A percentile compares a stretch with the other conserved stretches of the same genome.
Evolutionary conservation across 2,329 filamentous ascomycete genomes (phyloP).

Genomic region (Phyllosticta citribraziliensis): DNA sequence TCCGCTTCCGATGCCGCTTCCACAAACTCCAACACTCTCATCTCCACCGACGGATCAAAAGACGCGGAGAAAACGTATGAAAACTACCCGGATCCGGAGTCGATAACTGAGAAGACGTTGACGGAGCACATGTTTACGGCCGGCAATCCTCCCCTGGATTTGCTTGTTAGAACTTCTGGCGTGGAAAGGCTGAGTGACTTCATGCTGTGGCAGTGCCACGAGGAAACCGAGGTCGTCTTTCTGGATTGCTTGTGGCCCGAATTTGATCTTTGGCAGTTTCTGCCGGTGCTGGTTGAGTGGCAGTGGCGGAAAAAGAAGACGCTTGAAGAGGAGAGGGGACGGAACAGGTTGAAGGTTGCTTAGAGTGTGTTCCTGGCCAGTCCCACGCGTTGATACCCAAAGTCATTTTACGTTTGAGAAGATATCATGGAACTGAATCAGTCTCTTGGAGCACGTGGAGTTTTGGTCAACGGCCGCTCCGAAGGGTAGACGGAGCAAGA

Average conservation of each 20-base stretch:
- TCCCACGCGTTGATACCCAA: slow-evolving; percentile 9
- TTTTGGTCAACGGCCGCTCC: neutral
- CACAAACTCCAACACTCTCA: slow-evolving; percentile 5
- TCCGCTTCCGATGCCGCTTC: slow-evolving; percentile 20
- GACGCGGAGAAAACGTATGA: slow-evolving; percentile 3
- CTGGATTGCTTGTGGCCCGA: slow-evolving; percentile 90
- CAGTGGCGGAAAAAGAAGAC: slow-evolving; percentile 48
- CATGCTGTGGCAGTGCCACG: slow-evolving; percentile 97
- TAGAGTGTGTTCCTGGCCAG: neutral
- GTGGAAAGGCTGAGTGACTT: slow-evolving; percentile 92
- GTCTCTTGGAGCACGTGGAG: neutral
- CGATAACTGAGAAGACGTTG: slow-evolving; percentile 73
- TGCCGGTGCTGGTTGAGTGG: slow-evolving; percentile 91
- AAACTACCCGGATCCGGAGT: slow-evolving; percentile 70
- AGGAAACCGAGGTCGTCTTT: slow-evolving; percentile 87
- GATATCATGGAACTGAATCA: neutral
- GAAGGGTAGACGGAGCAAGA: neutral
- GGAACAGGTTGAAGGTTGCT: slow-evolving; percentile 14
- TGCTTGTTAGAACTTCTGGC: slow-evolving; percentile 85
- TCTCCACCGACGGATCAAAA: slow-evolving; percentile 4
- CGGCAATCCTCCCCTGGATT: slow-evolving; percentile 74
- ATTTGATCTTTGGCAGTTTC: slow-evolving; percentile 86
- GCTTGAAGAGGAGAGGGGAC: slow-evolving; percentile 26
- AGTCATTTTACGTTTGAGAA: slow-evolving; percentile 3
- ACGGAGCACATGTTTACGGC: slow-evolving; percentile 82